These are phyloP conservation scores for Metschnikowia gelsemii DNA, from an alignment of 805 yeast genomes.

Conservation along the genomic window DNA sequence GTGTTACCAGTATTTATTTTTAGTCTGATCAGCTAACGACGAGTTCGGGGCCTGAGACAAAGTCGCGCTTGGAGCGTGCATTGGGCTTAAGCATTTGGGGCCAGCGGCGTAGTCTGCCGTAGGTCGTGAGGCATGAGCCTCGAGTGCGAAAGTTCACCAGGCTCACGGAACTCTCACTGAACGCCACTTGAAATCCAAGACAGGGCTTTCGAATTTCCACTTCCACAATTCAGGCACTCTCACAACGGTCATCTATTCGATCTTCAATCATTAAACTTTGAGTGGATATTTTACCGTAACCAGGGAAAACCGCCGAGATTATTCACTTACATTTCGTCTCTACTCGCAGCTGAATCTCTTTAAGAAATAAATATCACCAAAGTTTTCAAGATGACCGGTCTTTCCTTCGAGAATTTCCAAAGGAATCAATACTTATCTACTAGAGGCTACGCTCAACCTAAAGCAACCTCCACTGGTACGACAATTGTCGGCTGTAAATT, in stretches of 20 bases:
- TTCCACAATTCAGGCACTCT: not conserved
- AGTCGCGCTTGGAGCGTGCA: constrained; percentile 1
- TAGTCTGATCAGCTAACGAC: no score
- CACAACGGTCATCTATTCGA: not conserved
- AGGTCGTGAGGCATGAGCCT: not conserved
- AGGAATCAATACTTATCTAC: constrained; percentile 76
- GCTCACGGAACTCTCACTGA: not conserved
- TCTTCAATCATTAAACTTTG: not conserved
- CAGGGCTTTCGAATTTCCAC: not conserved
- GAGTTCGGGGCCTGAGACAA: not conserved
- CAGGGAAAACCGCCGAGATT: not conserved
- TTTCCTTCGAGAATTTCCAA: constrained; percentile 89
- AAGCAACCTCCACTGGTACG: constrained; percentile 97
- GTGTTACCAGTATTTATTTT: no score
- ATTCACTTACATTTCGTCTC: not conserved
- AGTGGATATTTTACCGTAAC: no score
- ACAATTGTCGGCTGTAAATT: constrained; percentile 96
- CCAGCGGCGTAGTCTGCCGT: not conserved
- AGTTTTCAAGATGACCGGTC: constrained; percentile 68
- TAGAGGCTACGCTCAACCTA: constrained; percentile 75
- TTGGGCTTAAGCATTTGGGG: not conserved
- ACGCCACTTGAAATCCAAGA: not conserved
- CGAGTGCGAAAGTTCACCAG: constrained; percentile 3
- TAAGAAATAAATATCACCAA: not conserved
- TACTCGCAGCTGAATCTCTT: not conserved